Evolutionary conservation across 1,284 basidiomycete genomes (phyloP), one percentile per base, ranked within the genome.

Genomic region (Porogramme epimiltina): DNA sequence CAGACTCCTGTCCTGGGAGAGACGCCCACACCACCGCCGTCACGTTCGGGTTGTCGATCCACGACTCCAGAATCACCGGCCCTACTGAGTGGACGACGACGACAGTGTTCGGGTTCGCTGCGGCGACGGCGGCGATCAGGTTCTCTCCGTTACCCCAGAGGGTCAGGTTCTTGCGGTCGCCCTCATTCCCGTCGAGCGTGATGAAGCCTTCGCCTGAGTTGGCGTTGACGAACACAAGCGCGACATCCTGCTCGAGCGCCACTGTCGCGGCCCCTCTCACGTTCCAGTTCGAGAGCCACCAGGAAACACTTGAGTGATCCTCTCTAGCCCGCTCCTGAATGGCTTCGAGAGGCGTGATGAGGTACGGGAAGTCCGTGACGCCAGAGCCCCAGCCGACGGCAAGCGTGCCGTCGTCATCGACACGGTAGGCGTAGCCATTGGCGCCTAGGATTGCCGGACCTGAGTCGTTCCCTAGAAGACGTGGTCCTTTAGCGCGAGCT

Each of bases 1-100:
- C 93, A 0, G 80, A 79, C 70, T 94, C 91, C 61, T 87, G 81
- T 13, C 92, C 92, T 13, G 84, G 80, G 2, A 84, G 62, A 10
- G 83, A 79, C 18, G 87, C 87, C 80, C 83, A 87, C 3, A 88
- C 62, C 42, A 77, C 80, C 0, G 81, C 89, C 8, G 87, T 90
- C 54, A 93, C 78, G 60, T 89, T 89, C 42, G 83, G 82, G 68
- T 89, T 78, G 1, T 92, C 85, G 55, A 91, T 84, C 91, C 90
- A 93, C 0, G 79, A 69, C 67, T 92, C 89, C 34, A 92, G 60
- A 52, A 85, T 82, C 28, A 91, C 71, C 0, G 88, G 85, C 0
- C 90, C 90, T 46, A 90, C 87, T 4, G 83, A 83, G 70, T 95
- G 86, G 20, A 88, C 78, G 31, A 95, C 78, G 15, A 95, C 92